Evolutionary conservation across 1,139 yeast genomes (phyloP).

Genomic region (Kodamaea fungicola): DNA sequence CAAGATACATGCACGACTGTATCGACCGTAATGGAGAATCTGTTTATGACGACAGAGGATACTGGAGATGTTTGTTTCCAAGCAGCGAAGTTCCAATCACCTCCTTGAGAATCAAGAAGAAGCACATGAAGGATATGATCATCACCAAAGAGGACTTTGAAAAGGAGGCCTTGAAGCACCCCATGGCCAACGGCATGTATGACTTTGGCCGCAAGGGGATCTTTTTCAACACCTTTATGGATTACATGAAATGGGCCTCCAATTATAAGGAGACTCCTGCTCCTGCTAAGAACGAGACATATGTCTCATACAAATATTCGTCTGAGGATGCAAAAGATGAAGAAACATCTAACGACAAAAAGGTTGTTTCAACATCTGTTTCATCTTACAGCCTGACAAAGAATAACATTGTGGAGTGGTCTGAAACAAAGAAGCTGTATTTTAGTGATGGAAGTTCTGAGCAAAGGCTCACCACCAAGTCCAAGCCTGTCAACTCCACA

Average conservation of each 20-base stretch:
- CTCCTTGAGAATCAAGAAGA: constrained; percentile 27
- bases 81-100: constrained; percentile 40
- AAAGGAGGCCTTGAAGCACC: constrained; percentile 16
- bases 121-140: constrained; percentile 24
- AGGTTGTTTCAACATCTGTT: constrained; percentile 50
- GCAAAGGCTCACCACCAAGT: constrained; percentile 35
- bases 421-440: constrained; percentile 49
- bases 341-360: constrained; percentile 17
- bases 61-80: constrained; percentile 88
- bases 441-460: constrained; percentile 65
- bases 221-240: constrained; percentile 60
- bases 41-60: constrained; percentile 76
- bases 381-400: constrained; percentile 49
- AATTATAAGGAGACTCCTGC: no score
- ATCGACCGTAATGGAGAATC: constrained; percentile 60
- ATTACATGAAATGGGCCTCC: constrained; percentile 61
- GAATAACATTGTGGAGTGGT: constrained; percentile 48
- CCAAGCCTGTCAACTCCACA: constrained; percentile 32
- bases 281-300: no score
- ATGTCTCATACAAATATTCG: no score
- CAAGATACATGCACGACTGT: constrained; percentile 60
- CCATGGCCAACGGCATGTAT: constrained; percentile 16
- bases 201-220: constrained; percentile 40
- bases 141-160: constrained; percentile 52
- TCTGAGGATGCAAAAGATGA: no score